Base-by-base conservation (phyloP, 352 stramenopile genomes). In the Globisporangium acanthophoron region DNA sequence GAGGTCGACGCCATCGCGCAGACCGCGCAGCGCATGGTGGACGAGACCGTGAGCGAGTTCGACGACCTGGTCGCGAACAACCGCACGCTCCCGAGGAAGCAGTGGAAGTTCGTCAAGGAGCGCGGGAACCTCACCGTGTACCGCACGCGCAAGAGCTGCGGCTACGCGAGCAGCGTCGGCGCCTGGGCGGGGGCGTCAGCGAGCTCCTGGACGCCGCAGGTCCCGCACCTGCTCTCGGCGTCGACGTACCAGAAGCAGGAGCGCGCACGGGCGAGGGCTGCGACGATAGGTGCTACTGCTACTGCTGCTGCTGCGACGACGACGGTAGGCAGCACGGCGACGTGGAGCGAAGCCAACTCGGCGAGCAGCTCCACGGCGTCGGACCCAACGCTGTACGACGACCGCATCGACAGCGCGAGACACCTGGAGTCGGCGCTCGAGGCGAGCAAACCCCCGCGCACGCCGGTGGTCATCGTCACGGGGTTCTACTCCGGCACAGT, bases 111-210 rank as follows among this genome's bases (percentile, higher is more conserved):
- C 16, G 61, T 85, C 21, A 70, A 70, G 3, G 45, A 62, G 44
- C 83, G 76, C 48, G 65, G 85, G n/a, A 65, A 67, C 51, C 31
- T 80, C 9, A 48, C 64, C 15, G 73, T 74, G 41, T 77, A 71
- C 61, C 18, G 55, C 3, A 60, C 46, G 13, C 46, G 46, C 20
- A 35, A 16, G 24, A 37, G 24, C 47, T 52, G 3, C 11, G 5
- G 5, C 15, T 39, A 35, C 46, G 46, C 27, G n/a, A 47, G 41
- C 46, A 21, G 27, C 11, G 5, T 37, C 9, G 46, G 21, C 3
- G 3, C 43, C 6, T 12, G 4, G 21, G 18, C 9, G 21, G 4
- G 5, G 20, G 2, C 16, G 20, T 35, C 46, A 7, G 9, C 47
- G 21, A 52, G 7, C 47, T 6, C 5, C 24, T 52, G 12, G 24